phyloP scores from a whole-genome alignment of 176 grass and related monocot genomes.

The Urochloa ruziziensis region DNA sequence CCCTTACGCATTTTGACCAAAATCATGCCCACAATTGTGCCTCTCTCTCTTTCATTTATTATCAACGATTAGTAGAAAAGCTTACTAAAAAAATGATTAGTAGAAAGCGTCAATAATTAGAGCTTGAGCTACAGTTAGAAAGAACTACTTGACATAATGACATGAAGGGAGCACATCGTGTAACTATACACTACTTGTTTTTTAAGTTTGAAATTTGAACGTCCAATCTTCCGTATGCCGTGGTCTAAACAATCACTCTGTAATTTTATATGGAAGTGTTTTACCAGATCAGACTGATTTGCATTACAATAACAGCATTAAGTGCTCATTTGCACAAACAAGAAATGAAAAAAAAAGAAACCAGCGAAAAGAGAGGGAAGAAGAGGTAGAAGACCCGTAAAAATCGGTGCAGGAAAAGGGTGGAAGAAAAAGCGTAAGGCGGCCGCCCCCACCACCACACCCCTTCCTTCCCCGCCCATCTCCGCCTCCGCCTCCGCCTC shows the following conservation, averaged over 20 bases:
- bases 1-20: neutral
- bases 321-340: neutral
- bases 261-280: neutral
- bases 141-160: neutral
- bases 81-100: too few relatives aligned
- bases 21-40: neutral
- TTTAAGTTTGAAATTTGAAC: neutral
- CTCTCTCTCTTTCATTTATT: neutral
- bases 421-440: slow-evolving; percentile 36
- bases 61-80: neutral
- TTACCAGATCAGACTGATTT: neutral
- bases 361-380: slow-evolving; percentile 14
- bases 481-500: neutral
- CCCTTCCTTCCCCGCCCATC: neutral
- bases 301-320: neutral
- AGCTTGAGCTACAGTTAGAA: neutral
- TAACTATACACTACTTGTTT: neutral
- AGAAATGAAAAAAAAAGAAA: neutral
- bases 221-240: neutral
- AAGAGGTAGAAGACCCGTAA: slow-evolving; percentile 32
- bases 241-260: too few relatives aligned
- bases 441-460: slow-evolving; percentile 15
- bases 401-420: slow-evolving; percentile 40
- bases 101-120: neutral
- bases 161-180: neutral